Evolutionary conservation across 1,139 yeast species (phyloP).

Genomic region (Kluyveromyces sp.): DNA sequence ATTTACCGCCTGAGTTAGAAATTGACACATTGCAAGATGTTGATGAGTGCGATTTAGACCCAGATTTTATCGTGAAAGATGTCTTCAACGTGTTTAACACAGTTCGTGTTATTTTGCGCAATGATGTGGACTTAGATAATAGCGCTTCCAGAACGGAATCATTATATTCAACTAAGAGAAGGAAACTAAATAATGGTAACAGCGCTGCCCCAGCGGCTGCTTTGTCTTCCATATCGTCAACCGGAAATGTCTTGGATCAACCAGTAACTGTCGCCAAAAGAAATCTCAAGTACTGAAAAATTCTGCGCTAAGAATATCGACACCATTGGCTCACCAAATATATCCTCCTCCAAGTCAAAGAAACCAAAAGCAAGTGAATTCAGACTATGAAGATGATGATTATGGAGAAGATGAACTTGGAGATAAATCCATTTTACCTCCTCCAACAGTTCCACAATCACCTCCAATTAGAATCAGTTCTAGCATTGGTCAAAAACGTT

Average conservation of each 20-base stretch:
- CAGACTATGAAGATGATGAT: conserved; percentile 25
- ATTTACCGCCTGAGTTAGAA: conserved; percentile 39
- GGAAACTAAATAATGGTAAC: conserved; percentile 17
- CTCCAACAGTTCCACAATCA: conserved; percentile 31
- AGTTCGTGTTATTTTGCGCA: conserved; percentile 46
- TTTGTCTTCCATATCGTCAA: neutral
- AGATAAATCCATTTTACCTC: conserved; percentile 30
- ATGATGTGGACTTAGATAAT: conserved; percentile 29
- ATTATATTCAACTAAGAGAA: conserved; percentile 15
- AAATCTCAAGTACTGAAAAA: conserved; percentile 16
- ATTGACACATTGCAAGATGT: conserved; percentile 56
- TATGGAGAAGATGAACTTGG: conserved; percentile 14
- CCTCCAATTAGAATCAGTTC: conserved; percentile 33
- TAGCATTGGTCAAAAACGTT: conserved; percentile 24
- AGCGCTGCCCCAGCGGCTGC: neutral
- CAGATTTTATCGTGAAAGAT: conserved; percentile 58
- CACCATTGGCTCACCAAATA: conserved; percentile 34
- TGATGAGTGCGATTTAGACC: conserved; percentile 66
- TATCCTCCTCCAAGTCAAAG: conserved; percentile 25
- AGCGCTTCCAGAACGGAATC: conserved; percentile 12
- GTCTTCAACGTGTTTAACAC: conserved; percentile 49
- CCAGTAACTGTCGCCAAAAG: conserved; percentile 25
- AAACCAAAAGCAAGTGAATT: conserved; percentile 13
- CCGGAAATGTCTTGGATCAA: conserved; percentile 1
- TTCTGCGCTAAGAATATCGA: conserved; percentile 26